These are phyloP conservation scores for Colletotrichum melonis DNA, from an alignment of 2,329 filamentous ascomycete genomes.

Conservation along the genomic window DNA sequence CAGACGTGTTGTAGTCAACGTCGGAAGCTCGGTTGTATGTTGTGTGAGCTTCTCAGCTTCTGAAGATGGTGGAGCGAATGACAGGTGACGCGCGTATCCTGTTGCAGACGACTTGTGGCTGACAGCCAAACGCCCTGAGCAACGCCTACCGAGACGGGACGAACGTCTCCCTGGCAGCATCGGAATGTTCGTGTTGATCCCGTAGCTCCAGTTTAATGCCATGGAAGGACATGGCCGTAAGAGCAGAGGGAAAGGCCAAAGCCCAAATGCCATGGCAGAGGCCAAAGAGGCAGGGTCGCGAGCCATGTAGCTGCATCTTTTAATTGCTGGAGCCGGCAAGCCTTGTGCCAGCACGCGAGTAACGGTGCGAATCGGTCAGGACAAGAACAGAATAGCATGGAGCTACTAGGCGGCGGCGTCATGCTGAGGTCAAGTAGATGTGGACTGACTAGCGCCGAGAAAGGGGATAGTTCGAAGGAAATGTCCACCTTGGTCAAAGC, in stretches of 20 bases:
- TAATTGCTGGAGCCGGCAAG: conserved; percentile 16
- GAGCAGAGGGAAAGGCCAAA: neutral
- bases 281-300: conserved; percentile 3
- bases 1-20: conserved; percentile 11
- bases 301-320: conserved; percentile 8
- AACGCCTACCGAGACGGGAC: conserved; percentile 33
- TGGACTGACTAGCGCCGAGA: neutral
- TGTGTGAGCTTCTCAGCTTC: neutral
- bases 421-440: conserved; percentile 15
- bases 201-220: conserved; percentile 10
- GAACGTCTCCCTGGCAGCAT: conserved; percentile 32
- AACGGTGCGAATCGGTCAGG: conserved; percentile 15
- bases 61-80: conserved; percentile 25
- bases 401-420: conserved; percentile 19
- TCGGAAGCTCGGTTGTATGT: conserved; percentile 12
- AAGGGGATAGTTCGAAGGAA: neutral
- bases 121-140: conserved; percentile 24
- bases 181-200: conserved; percentile 20
- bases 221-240: neutral
- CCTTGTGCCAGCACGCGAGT: conserved; percentile 6
- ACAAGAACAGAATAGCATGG: neutral
- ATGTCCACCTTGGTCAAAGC: neutral
- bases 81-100: conserved; percentile 32
- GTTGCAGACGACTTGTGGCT: conserved; percentile 26
- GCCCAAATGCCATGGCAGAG: neutral